Base-by-base conservation (phyloP, 2,329 filamentous ascomycete genomes). In the Calonectria pteridis region DNA sequence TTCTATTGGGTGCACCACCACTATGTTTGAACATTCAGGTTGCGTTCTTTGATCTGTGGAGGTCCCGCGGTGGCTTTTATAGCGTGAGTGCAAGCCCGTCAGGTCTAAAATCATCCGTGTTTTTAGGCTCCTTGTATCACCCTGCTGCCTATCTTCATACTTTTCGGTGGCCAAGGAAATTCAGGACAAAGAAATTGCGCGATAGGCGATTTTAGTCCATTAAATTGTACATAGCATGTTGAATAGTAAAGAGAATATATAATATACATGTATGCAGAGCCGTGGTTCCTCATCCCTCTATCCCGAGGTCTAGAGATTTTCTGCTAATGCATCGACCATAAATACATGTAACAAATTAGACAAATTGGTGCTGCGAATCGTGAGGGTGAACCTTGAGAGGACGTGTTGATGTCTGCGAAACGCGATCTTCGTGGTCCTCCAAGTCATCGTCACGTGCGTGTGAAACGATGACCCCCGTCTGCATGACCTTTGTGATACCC, bases 401-500 rank as follows among this genome's bases (percentile, higher is more conserved):
- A 13, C 72, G 53, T 6, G 77, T 79, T 26, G 77, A 79, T 16
- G 77, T 79, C 16, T 77, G 76, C 4, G 77, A 79, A 37, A 73
- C 77, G 1, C 71, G 68, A n/a, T 79, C 77, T 7, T 77, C 77
- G 23, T 79, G 76, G 0, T 77, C 59, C 13, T 53, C 66, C 53
- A 59, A 5, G 26, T 71, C 69, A 6, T 71, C 72, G 13, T 62
- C 70, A 2, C 65, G 26, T n/a, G 77, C 69, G 18, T 50, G 35
- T 29, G 78, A 49, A 16, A 79, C 69, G 13, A 72, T 73, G n/a
- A 79, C 77, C 28, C 72, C 73, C 26, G 76, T 79, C 46, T 78
- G 77, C 43, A 73, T 74, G 20, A 79, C 67, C 49, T 79, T 79
- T 16, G 77, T 79, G 73, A 78, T 79, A 7, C 77, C 77, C 16